phyloP scores from a whole-genome alignment of 2,329 filamentous ascomycete species.

The Fusarium concolor region DNA sequence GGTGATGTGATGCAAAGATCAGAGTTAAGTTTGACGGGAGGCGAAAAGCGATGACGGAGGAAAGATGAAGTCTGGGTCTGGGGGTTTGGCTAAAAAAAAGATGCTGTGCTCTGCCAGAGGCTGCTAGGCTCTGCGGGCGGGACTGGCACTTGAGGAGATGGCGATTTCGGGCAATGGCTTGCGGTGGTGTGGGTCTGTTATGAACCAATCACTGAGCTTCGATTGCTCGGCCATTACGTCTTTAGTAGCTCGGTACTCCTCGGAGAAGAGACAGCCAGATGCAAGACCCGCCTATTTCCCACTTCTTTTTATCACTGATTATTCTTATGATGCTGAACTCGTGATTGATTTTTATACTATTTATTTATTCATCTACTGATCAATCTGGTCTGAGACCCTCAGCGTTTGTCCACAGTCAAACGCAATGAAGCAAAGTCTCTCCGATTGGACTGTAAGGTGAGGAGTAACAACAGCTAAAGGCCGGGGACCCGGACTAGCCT shows the following conservation, averaged over 20 bases:
- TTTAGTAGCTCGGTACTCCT: constrained; percentile 47
- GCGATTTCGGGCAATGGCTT: constrained; percentile 47
- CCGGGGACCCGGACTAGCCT: constrained; percentile 27
- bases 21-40: constrained; percentile 28
- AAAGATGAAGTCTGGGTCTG: constrained; percentile 38
- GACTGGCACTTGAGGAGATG: constrained; percentile 48
- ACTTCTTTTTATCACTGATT: constrained; percentile 4
- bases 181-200: constrained; percentile 30
- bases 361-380: accelerated
- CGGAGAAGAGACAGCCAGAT: constrained; percentile 41
- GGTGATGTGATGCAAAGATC: constrained; percentile 31
- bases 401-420: not conserved
- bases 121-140: constrained; percentile 29
- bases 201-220: constrained; percentile 40
- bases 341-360: not conserved
- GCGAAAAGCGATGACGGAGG: constrained; percentile 44
- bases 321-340: not conserved
- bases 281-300: constrained; percentile 20
- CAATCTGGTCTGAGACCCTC: too few species aligned
- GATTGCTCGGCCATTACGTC: constrained; percentile 50
- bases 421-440: not conserved
- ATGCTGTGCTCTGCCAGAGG: constrained; percentile 27
- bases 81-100: constrained; percentile 45
- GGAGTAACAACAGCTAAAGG: constrained; percentile 11
- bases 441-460: constrained; percentile 4